These are phyloP conservation scores for Fusarium torulosum DNA, from an alignment of 2,329 filamentous ascomycete genomes.

Conservation along the genomic window DNA sequence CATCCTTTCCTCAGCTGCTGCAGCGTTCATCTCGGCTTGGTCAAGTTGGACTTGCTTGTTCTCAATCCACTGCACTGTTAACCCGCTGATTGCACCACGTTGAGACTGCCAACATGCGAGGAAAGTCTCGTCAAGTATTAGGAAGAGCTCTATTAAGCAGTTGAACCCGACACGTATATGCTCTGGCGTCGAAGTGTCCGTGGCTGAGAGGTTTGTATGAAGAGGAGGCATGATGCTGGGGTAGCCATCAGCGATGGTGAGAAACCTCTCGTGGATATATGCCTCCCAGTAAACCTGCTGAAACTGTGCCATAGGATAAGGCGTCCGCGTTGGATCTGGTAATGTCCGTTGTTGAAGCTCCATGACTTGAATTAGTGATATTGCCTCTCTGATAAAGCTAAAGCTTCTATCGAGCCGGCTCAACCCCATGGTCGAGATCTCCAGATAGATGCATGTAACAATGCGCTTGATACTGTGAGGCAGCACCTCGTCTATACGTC, in stretches of 20 bases:
- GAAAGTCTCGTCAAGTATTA: slow-evolving; percentile 56
- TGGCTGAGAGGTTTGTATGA: slow-evolving; percentile 47
- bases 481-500: slow-evolving; percentile 55
- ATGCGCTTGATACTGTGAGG: slow-evolving; percentile 58
- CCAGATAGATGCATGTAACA: slow-evolving; percentile 65
- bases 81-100: slow-evolving; percentile 43
- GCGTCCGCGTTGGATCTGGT: slow-evolving; percentile 27
- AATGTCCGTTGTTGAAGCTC: slow-evolving; percentile 36
- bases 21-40: slow-evolving; percentile 52
- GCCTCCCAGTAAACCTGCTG: slow-evolving; percentile 68
- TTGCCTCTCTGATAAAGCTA: slow-evolving; percentile 63
- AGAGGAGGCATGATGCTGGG: slow-evolving; percentile 54
- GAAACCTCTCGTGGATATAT: slow-evolving; percentile 68
- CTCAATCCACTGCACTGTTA: slow-evolving; percentile 57
- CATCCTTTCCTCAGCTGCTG: slow-evolving; percentile 47
- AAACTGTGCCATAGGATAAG: slow-evolving; percentile 35
- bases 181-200: slow-evolving; percentile 52
- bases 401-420: slow-evolving; percentile 63
- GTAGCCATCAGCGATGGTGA: slow-evolving; percentile 64
- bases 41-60: slow-evolving; percentile 57
- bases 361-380: slow-evolving; percentile 51
- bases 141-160: slow-evolving; percentile 55
- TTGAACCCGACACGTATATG: slow-evolving; percentile 56
- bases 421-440: slow-evolving; percentile 64
- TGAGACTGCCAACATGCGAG: slow-evolving; percentile 55